Conservation (phyloP, 106 monocot genomes). For the Cymbidium sinense region DNA sequence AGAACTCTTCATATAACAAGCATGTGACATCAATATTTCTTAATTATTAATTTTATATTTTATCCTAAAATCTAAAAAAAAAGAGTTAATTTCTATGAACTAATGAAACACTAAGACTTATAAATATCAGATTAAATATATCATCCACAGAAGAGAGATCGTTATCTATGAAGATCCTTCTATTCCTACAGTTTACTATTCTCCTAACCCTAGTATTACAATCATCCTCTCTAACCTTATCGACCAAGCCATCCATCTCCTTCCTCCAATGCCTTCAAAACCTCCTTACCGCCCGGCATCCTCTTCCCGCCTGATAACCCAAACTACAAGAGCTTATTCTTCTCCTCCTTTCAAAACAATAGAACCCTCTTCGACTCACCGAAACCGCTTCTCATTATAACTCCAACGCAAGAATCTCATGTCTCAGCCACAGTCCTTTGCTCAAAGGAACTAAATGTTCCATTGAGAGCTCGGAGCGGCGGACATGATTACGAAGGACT, state of each 20-base stretch:
- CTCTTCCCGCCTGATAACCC: not conserved
- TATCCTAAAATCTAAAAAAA: no score
- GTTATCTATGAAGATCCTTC: no score
- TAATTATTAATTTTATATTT: no score
- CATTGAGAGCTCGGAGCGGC: conserved; percentile 36
- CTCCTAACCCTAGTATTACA: no score
- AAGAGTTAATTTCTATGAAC: no score
- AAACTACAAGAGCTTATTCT: not conserved
- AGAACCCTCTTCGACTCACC: conserved; percentile 15
- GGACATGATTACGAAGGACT: conserved; percentile 63
- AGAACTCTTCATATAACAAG: no score
- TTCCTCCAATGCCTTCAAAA: not conserved
- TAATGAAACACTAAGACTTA: no score
- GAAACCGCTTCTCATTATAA: conserved; percentile 31
- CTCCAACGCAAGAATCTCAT: conserved; percentile 20
- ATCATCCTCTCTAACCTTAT: no score
- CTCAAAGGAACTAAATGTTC: conserved; percentile 7
- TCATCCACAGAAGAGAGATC: no score
- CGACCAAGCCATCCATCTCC: not conserved
- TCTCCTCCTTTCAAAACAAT: conserved; percentile 34
- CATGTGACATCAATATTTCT: no score
- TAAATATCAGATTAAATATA: no score
- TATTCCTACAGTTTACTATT: no score
- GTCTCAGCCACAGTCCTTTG: conserved; percentile 30
- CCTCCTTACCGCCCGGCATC: conserved; percentile 9